Evolutionary conservation across 2,329 filamentous ascomycete species (phyloP).

Genomic region (Xylaria polymorpha): DNA sequence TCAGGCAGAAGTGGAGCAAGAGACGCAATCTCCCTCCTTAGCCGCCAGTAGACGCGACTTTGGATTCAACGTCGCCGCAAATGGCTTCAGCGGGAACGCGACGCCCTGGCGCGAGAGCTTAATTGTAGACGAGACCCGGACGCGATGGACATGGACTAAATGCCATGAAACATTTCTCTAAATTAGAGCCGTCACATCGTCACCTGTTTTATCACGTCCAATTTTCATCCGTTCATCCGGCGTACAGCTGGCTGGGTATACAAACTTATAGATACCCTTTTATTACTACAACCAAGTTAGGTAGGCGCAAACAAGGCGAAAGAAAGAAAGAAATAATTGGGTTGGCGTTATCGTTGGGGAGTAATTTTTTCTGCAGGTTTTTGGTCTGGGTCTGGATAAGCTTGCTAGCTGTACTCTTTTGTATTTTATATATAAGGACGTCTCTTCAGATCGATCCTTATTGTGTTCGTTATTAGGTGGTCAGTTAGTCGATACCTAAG

Average conservation of each 20-base stretch:
- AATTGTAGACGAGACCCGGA: conserved; percentile 62
- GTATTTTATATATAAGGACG: conserved; percentile 1
- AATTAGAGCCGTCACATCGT: not conserved
- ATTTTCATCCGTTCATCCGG: not conserved
- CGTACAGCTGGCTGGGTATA: conserved; percentile 32
- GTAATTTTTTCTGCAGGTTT: not conserved
- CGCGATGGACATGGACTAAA: conserved; percentile 73
- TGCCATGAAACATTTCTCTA: not conserved
- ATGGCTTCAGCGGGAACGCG: conserved; percentile 11
- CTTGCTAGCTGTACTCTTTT: conserved; percentile 10
- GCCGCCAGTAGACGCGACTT: conserved; percentile 4
- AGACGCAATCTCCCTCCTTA: not conserved
- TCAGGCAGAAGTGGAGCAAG: conserved; percentile 34
- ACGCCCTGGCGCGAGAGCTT: conserved; percentile 12
- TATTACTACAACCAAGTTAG: not conserved
- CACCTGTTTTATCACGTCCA: not conserved
- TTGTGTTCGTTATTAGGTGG: not conserved
- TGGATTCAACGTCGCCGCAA: not conserved
- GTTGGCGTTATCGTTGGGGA: too few species aligned
- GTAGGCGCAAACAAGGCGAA: conserved; percentile 27
- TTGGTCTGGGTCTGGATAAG: conserved; percentile 4
- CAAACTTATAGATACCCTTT: conserved; percentile 1
- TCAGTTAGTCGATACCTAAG: not conserved
- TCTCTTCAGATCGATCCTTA: not conserved
- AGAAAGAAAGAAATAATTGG: not conserved